Percentiles rank a stretch among this genome's conserved stretches.
Conservation (phyloP, 208 protist species). For the Trypanosoma avium region DNA sequence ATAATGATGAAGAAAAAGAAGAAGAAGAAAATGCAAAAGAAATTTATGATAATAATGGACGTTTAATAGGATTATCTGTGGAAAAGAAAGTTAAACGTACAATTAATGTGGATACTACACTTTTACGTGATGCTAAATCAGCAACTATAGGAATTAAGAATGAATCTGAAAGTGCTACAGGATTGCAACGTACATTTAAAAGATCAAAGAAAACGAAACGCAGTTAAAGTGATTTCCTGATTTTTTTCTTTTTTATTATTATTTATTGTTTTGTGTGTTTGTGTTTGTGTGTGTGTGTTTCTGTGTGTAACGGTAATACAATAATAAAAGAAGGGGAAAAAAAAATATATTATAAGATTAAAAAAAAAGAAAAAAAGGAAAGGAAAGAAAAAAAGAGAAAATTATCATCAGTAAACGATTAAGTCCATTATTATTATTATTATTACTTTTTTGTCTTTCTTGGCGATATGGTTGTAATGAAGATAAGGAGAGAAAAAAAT, state of each 20-base stretch:
- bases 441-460: neutral
- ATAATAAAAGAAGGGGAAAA: neutral
- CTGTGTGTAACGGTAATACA: neutral
- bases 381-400: neutral
- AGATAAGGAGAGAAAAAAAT: too few relatives aligned
- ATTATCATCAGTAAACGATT: neutral
- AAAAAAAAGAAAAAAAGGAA: neutral
- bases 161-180: constrained; percentile 25
- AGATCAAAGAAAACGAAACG: constrained; percentile 64
- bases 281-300: neutral
- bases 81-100: constrained; percentile 41
- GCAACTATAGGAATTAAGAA: constrained; percentile 35
- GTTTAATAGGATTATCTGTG: constrained; percentile 76
- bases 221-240: constrained; percentile 6
- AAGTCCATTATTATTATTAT: neutral
- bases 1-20: constrained; percentile 3
- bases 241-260: neutral
- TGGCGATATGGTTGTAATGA: too few relatives aligned
- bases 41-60: constrained; percentile 62
- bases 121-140: constrained; percentile 66
- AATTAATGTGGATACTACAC: constrained; percentile 69
- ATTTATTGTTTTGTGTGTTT: neutral
- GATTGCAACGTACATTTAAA: constrained; percentile 75
- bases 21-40: constrained; percentile 47
- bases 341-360: neutral